Evolutionary conservation across 345 rosid species (phyloP).

Genomic region (Eutrema heterophyllum): DNA sequence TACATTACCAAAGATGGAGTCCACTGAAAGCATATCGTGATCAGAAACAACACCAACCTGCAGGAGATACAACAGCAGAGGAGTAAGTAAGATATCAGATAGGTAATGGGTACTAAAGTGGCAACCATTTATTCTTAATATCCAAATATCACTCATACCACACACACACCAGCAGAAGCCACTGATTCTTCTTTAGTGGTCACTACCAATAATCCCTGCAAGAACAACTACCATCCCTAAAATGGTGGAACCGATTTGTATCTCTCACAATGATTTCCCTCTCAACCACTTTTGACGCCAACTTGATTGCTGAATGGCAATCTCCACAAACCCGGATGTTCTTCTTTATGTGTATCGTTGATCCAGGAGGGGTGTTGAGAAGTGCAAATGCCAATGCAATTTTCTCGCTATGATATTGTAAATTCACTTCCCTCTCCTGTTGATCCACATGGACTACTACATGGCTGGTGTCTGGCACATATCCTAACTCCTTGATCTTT

Average conservation of each 20-base stretch:
- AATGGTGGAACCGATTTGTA: constrained; percentile 67
- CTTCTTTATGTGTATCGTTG: constrained; percentile 58
- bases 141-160: background rate
- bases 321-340: constrained; percentile 67
- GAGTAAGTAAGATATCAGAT: background rate
- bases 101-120: background rate
- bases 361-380: constrained; percentile 49
- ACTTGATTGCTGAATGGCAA: constrained; percentile 64
- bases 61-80: constrained; percentile 17
- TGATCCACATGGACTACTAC: constrained; percentile 51
- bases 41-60: constrained; percentile 99
- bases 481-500: constrained; percentile 59
- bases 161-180: background rate
- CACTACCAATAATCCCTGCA: constrained; percentile 64
- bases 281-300: constrained; percentile 43
- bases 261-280: constrained; percentile 64
- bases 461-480: constrained; percentile 54
- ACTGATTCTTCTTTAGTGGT: background rate
- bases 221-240: constrained; percentile 51
- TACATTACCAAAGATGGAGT: constrained; percentile 71
- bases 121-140: background rate
- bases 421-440: constrained; percentile 53
- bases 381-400: constrained; percentile 73
- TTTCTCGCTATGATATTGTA: constrained; percentile 71
- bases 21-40: constrained; percentile 81